These are phyloP conservation scores for Fusarium sarcochroum DNA, from an alignment of 2,329 filamentous ascomycete genomes.

Conservation along the genomic window DNA sequence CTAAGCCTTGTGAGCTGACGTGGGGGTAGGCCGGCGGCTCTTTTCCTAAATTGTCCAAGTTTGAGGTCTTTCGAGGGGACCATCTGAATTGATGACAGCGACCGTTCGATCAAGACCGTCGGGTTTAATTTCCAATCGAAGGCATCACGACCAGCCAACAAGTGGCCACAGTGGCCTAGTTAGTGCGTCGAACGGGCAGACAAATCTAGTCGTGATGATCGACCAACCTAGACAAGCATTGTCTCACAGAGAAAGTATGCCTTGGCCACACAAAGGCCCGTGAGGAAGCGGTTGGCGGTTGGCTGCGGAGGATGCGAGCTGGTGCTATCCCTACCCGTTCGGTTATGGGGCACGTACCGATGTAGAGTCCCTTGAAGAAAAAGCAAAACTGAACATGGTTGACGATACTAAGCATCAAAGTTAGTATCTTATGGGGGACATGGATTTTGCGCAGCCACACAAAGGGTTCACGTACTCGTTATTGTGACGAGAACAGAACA, in stretches of 20 bases:
- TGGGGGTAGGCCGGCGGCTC: conserved; percentile 33
- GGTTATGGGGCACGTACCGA: conserved; percentile 30
- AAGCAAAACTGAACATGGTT: conserved; percentile 35
- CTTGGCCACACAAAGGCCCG: conserved; percentile 43
- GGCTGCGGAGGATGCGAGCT: conserved; percentile 43
- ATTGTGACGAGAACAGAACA: neutral
- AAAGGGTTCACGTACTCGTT: neutral
- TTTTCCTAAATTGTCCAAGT: neutral
- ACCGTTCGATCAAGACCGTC: conserved; percentile 7
- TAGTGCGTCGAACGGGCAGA: conserved; percentile 30
- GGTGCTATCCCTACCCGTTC: conserved; percentile 38
- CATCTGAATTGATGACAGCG: conserved; percentile 8
- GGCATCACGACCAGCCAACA: conserved; percentile 10
- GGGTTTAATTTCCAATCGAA: conserved; percentile 3
- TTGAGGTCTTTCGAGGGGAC: conserved; percentile 1
- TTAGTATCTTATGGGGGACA: neutral
- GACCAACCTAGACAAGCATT: conserved; percentile 44
- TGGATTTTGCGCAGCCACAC: neutral
- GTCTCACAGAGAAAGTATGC: conserved; percentile 42
- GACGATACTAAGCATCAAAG: neutral
- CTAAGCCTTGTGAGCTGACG: conserved; percentile 33
- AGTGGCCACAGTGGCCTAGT: conserved; percentile 32
- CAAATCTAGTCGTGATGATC: conserved; percentile 43
- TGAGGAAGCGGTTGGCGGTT: conserved; percentile 35
- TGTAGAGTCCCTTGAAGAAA: conserved; percentile 26